phyloP scores from a whole-genome alignment of 257 asterid genomes.

The Lithospermum erythrorhizon region DNA sequence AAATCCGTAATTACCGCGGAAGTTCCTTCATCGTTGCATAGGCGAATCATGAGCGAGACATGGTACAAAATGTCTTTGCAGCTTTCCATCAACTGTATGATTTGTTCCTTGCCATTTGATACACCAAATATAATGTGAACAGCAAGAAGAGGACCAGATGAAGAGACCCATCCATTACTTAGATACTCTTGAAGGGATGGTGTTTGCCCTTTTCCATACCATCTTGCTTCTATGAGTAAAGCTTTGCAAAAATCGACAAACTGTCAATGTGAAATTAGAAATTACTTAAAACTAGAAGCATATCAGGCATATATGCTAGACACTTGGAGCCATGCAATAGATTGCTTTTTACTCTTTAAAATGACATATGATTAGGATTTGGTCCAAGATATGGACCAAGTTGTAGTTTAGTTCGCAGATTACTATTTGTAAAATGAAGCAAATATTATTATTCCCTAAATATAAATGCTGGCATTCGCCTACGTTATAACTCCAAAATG shows the following conservation, averaged over 20 bases:
- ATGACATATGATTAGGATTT: too few species aligned
- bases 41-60: conserved; percentile 37
- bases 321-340: too few species aligned
- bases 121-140: background rate
- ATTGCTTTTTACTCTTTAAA: too few species aligned
- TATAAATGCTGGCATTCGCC: too few species aligned
- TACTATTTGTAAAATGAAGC: too few species aligned
- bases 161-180: conserved; percentile 30
- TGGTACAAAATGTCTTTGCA: conserved; percentile 23
- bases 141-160: background rate
- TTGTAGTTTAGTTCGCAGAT: too few species aligned
- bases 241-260: conserved; percentile 55
- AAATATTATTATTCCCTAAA: too few species aligned
- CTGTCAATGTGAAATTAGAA: conserved; percentile 5
- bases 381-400: too few species aligned
- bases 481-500: too few species aligned
- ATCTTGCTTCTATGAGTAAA: conserved; percentile 42
- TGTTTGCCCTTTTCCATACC: conserved; percentile 29
- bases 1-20: conserved; percentile 25
- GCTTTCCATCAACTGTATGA: conserved; percentile 10
- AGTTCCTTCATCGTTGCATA: conserved; percentile 54
- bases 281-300: too few species aligned
- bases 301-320: too few species aligned
- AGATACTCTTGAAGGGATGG: conserved; percentile 46
- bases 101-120: background rate